A percentile compares a stretch with the other conserved stretches of the same genome.
Conservation (phyloP, 1,284 basidiomycete genomes). For the Mycena sp. region DNA sequence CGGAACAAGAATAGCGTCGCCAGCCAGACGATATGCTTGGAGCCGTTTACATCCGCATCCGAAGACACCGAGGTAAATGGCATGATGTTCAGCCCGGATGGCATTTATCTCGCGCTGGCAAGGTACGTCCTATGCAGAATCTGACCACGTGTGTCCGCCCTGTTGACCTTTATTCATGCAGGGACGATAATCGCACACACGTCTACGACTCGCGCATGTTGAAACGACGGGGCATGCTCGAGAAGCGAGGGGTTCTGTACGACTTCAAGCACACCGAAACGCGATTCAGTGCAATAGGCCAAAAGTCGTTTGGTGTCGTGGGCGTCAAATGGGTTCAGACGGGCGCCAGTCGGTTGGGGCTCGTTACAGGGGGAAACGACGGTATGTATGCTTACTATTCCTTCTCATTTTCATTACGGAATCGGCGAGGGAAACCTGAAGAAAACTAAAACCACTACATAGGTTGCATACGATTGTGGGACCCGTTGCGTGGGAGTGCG, state of each 20-base stretch:
- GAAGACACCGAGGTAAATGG: slow-evolving; percentile 58
- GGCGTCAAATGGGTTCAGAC: slow-evolving; percentile 67
- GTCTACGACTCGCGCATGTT: slow-evolving; percentile 73
- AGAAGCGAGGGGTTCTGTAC: slow-evolving; percentile 46
- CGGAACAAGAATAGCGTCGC: slow-evolving; percentile 44
- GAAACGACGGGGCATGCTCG: slow-evolving; percentile 46
- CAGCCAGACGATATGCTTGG: slow-evolving; percentile 44
- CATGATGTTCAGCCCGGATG: slow-evolving; percentile 69
- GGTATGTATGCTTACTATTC: slow-evolving; percentile 46
- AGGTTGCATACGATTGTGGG: slow-evolving; percentile 79
- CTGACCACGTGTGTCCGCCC: background rate
- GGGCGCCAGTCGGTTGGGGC: slow-evolving; percentile 49
- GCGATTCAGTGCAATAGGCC: slow-evolving; percentile 41
- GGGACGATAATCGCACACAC: slow-evolving; percentile 65
- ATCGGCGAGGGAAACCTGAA: background rate
- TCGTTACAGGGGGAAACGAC: slow-evolving; percentile 74
- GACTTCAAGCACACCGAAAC: slow-evolving; percentile 58
- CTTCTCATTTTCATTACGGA: background rate
- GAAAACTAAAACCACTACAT: background rate
- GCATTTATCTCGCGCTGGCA: slow-evolving; percentile 67
- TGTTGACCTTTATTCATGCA: background rate
- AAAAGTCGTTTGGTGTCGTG: slow-evolving; percentile 61
- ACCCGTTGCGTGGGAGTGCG: slow-evolving; percentile 54
- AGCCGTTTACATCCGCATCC: slow-evolving; percentile 45
- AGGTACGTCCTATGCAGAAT: slow-evolving; percentile 41